These are phyloP conservation scores for Trichopus zeylanicus DNA, from an alignment of 116 monocot genomes.

Conservation along the genomic window DNA sequence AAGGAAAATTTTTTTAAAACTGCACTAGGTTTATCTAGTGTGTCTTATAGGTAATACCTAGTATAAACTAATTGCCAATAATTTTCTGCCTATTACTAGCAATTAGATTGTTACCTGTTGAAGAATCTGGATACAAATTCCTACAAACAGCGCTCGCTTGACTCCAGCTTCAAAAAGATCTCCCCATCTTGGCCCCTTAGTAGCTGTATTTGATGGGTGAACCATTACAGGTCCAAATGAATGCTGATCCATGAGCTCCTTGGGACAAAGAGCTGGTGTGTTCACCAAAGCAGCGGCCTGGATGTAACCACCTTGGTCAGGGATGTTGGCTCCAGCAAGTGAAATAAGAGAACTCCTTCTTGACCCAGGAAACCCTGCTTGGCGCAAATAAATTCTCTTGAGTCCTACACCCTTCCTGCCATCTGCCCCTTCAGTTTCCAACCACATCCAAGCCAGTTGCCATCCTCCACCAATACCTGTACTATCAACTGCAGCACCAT, in stretches of 20 bases:
- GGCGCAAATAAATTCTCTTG: slow-evolving; percentile 49
- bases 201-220: slow-evolving; percentile 32
- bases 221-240: slow-evolving; percentile 46
- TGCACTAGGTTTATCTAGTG: too few species aligned
- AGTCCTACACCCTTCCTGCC: slow-evolving; percentile 41
- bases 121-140: slow-evolving; percentile 38
- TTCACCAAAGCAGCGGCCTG: slow-evolving; percentile 51
- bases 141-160: slow-evolving; percentile 38
- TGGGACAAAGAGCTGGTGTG: slow-evolving; percentile 41
- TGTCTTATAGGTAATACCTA: too few species aligned
- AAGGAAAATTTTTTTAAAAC: too few species aligned
- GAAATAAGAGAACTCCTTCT: slow-evolving; percentile 34
- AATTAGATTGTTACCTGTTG: slow-evolving; percentile 26
- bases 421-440: slow-evolving; percentile 34
- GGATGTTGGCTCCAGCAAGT: slow-evolving; percentile 30
- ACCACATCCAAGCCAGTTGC: slow-evolving; percentile 61
- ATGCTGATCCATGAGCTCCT: slow-evolving; percentile 30
- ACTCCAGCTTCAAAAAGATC: slow-evolving; percentile 43
- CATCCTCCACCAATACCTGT: slow-evolving; percentile 62
- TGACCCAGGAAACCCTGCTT: slow-evolving; percentile 31
- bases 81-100: not conserved
- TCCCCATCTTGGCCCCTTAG: slow-evolving; percentile 29
- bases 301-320: slow-evolving; percentile 25
- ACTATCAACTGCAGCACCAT: slow-evolving; percentile 32
- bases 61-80: not conserved